Evolutionary conservation across 768 basidiomycete species (phyloP), one percentile per base, ranked within the genome.

Genomic region (Collybiopsis luxurians): DNA sequence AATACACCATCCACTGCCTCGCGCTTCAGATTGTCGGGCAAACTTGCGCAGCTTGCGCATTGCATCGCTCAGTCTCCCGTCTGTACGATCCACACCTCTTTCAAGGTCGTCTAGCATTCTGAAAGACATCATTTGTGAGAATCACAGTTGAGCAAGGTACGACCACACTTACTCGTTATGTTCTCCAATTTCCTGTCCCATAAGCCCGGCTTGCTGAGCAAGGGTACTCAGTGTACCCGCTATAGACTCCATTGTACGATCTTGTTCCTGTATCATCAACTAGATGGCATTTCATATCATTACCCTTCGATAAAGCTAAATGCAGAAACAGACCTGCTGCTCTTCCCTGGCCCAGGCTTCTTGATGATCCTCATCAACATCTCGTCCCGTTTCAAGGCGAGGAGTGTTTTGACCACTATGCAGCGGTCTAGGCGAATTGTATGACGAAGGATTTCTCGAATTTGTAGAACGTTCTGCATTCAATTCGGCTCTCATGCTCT

Each of bases 161-260:
- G 40, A 23, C 26, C 38, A 21, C 51, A 70, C 69, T 60, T 60
- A 96, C 96, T 92, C 92, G 62, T 89, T 91, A 64, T 99, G 97
- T 67, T 95, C 93, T 9, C 69, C 76, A 49, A 98, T 91, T 67
- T 99, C 97, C 56, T 84, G 85, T 0, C 96, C 96, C 85, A 99
- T 99, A 30, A 98, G 75, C 11, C 89, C 90, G 0, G 97, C 97
- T 72, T 98, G 97, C 60, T 91, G 87, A 0, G 88, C 87, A 6
- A 99, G 75, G 0, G 89, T 95, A 56, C 68, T 84, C 53, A 99
- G 71, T 1, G 95, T 95, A 0, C 94, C 93, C 0, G 88, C 82
- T 66, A 99, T 95, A 0, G 89, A 83, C 55, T 88, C 86, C 64
- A 99, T 88, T 0, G 95, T 89, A 27, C 84, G 79, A 66, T 99